Evolutionary conservation across 768 basidiomycete genomes (phyloP), one percentile per base, ranked within the genome.

Genomic region (Daedaleopsis sinensis): DNA sequence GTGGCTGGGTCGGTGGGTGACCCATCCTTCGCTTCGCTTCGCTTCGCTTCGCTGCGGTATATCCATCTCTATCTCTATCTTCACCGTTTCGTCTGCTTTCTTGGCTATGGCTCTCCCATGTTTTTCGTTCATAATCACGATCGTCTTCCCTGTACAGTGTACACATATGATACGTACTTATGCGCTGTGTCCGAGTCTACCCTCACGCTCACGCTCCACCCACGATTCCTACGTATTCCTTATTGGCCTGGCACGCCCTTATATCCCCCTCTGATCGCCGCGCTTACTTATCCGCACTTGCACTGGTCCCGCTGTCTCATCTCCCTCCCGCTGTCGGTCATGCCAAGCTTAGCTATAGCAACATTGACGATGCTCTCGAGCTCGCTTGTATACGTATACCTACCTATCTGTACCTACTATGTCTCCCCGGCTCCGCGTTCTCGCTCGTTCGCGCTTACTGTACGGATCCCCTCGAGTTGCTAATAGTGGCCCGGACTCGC

Each of bases 291-390:
- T 27, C n/a, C 47, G 27, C 27, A 32, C 27, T 32, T 7, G 27
- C 7, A n/a, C n/a, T n/a, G n/a, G n/a, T 7, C 7, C 27, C 27
- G 27, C 27, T 32, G 27, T 32, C 27, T 32, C 27, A n/a, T 48
- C 18, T 16, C 47, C 47, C 2, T 19, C 13, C 24, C 47, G 12
- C 47, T 48, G 24, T 48, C 11, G 11, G 11, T 48, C 11, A 36
- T n/a, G 32, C 51, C 51, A 36, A n/a, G 37, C n/a, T n/a, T n/a
- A n/a, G n/a, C n/a, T n/a, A n/a, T n/a, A n/a, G n/a, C 32, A 52
- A 32, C 51, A 52, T 38, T 23, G 47, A 52, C 51, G 27, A 18
- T 52, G 51, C 51, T 52, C 51, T 35, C n/a, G n/a, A n/a, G n/a
- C n/a, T n/a, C 51, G 32, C 5, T n/a, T 52, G 27, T n/a, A n/a